phyloP scores from a whole-genome alignment of 75 land plant species.

The Cupressus sempervirens region DNA sequence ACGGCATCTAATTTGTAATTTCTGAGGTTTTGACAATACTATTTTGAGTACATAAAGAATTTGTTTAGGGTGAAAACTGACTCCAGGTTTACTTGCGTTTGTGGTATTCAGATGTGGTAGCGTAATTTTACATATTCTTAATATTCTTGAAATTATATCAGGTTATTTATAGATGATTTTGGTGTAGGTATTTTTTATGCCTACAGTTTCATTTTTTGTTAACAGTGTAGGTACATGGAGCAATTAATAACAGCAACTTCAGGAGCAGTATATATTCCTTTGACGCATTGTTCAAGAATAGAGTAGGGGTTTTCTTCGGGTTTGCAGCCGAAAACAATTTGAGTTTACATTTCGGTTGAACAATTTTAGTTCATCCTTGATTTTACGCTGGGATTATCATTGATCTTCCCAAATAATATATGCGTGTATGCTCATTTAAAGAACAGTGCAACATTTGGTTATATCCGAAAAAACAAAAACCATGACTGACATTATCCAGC shows the following conservation, averaged over 20 bases:
- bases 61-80: neutral
- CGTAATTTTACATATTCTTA: neutral
- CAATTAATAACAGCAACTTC: neutral
- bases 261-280: neutral
- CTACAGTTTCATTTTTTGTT: neutral
- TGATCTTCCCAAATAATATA: too few relatives aligned
- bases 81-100: neutral
- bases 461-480: too few relatives aligned
- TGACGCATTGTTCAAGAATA: too few relatives aligned
- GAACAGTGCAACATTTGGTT: too few relatives aligned
- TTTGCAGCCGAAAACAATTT: neutral
- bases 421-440: too few relatives aligned
- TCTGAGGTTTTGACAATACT: neutral
- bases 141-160: neutral
- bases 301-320: too few relatives aligned
- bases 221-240: neutral
- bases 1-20: neutral
- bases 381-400: too few relatives aligned
- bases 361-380: too few relatives aligned
- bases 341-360: too few relatives aligned
- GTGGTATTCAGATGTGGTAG: neutral
- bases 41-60: neutral
- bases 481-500: too few relatives aligned
- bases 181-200: neutral
- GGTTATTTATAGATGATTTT: neutral